These are phyloP conservation scores for Calonectria naviculata DNA, from an alignment of 2,329 filamentous ascomycete genomes.

Conservation along the genomic window DNA sequence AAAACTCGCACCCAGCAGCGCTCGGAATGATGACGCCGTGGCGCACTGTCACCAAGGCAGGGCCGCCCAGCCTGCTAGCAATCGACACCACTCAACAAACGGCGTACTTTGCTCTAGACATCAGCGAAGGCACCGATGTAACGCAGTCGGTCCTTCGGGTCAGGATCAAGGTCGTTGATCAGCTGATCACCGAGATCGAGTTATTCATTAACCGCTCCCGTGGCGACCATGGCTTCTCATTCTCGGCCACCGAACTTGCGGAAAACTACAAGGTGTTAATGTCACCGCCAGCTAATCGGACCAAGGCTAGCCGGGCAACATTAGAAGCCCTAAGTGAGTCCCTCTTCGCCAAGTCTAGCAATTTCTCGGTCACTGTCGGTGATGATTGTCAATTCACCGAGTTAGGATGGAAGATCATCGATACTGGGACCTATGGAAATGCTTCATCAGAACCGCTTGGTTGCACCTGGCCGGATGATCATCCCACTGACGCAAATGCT, in stretches of 20 bases:
- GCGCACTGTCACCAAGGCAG: conserved; percentile 17
- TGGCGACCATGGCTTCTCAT: conserved; percentile 23
- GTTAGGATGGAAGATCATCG: conserved; percentile 14
- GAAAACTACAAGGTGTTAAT: conserved; percentile 9
- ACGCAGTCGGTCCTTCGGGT: conserved; percentile 13
- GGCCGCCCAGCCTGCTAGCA: conserved; percentile 9
- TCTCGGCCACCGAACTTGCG: conserved; percentile 11
- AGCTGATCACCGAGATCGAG: conserved; percentile 15
- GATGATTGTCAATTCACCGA: conserved; percentile 20
- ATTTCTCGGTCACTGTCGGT: conserved; percentile 4
- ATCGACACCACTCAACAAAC: conserved; percentile 16
- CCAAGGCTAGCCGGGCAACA: conserved; percentile 15
- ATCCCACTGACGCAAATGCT: conserved; percentile 13
- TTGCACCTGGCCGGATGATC: conserved; percentile 10
- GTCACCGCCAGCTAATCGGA: conserved; percentile 8
- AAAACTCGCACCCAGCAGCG: conserved; percentile 21
- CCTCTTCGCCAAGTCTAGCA: conserved; percentile 16
- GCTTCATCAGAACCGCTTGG: conserved; percentile 7
- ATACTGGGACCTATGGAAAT: conserved; percentile 13
- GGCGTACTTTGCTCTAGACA: conserved; percentile 11
- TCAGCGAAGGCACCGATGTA: conserved; percentile 6
- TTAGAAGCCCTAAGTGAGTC: conserved; percentile 3
- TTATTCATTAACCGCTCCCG: conserved; percentile 19
- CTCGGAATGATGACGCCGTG: conserved; percentile 19
- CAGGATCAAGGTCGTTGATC: conserved; percentile 11